Evolutionary conservation across 208 protist species (phyloP).

Genomic region (Crithidia expoeki): DNA sequence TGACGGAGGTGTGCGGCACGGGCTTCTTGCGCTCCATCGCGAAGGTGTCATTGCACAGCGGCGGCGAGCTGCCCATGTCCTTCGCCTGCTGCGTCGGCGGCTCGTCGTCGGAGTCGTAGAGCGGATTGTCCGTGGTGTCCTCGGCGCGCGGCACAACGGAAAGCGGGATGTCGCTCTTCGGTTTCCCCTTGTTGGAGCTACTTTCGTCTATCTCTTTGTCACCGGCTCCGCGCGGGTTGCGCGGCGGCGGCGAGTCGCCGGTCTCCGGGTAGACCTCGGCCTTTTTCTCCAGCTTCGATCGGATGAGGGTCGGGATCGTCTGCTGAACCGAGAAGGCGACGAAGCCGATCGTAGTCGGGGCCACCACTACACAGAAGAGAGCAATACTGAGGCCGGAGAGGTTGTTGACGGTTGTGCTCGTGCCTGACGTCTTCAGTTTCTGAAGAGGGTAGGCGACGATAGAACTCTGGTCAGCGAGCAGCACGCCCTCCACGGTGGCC

Average conservation of each 20-base stretch:
- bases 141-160: slow-evolving; percentile 36
- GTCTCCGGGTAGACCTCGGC: slow-evolving; percentile 30
- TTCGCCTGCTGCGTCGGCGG: slow-evolving; percentile 21
- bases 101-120: slow-evolving; percentile 66
- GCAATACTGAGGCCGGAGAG: slow-evolving; percentile 42
- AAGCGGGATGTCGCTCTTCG: slow-evolving; percentile 27
- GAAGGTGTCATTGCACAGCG: slow-evolving; percentile 51
- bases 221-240: slow-evolving; percentile 31
- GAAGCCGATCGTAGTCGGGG: slow-evolving; percentile 57
- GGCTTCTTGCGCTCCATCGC: slow-evolving; percentile 27
- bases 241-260: slow-evolving; percentile 64
- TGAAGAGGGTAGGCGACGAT: slow-evolving; percentile 29
- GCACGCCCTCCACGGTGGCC: slow-evolving; percentile 45
- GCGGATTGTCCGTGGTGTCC: slow-evolving; percentile 54
- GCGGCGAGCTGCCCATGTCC: slow-evolving; percentile 52
- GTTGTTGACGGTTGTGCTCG: not conserved
- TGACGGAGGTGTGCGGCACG: slow-evolving; percentile 8
- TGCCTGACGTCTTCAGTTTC: slow-evolving; percentile 23
- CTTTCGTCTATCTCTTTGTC: slow-evolving; percentile 19
- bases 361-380: slow-evolving; percentile 61
- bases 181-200: not conserved
- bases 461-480: slow-evolving; percentile 39
- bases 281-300: slow-evolving; percentile 34
- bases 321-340: slow-evolving; percentile 81
- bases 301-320: slow-evolving; percentile 50